Conservation (phyloP, 192 early-diverging fungal genomes). For the Allomyces arbusculus region DNA sequence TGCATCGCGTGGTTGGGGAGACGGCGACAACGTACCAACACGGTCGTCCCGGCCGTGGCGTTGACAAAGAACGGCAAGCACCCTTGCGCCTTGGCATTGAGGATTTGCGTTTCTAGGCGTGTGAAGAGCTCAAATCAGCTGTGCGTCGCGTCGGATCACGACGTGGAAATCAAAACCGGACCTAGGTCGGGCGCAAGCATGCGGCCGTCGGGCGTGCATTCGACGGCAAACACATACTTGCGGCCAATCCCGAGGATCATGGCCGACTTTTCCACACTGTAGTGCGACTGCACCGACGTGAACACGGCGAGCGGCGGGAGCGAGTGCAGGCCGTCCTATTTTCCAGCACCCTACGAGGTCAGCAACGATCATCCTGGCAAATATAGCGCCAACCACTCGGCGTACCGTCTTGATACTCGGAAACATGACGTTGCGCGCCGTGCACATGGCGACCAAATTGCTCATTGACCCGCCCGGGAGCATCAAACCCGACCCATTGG, state of each 20-base stretch:
- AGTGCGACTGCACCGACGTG: slow-evolving; percentile 51
- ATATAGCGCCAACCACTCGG: no score
- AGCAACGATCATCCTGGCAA: no score
- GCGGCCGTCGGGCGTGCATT: slow-evolving; percentile 32
- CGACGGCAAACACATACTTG: slow-evolving; percentile 42
- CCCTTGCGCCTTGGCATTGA: slow-evolving; percentile 8
- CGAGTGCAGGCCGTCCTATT: not conserved
- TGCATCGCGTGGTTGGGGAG: not conserved
- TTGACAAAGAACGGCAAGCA: slow-evolving; percentile 60
- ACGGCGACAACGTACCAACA: slow-evolving; percentile 19
- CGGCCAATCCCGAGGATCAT: slow-evolving; percentile 47
- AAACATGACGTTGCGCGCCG: slow-evolving; percentile 43
- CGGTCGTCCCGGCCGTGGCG: slow-evolving; percentile 65
- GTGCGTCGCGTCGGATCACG: no score
- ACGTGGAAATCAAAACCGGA: not conserved
- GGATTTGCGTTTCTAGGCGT: not conserved
- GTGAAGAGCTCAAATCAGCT: no score
- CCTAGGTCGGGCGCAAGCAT: slow-evolving; percentile 38
- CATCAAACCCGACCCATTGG: slow-evolving; percentile 29
- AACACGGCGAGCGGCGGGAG: slow-evolving; percentile 27
- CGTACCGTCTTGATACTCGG: slow-evolving; percentile 28
- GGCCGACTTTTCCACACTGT: slow-evolving; percentile 52
- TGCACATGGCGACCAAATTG: slow-evolving; percentile 54
- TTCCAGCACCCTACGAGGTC: no score
- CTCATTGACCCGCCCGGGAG: slow-evolving; percentile 56